phyloP scores from a whole-genome alignment of 345 rosid species.

The Corymbia maculata region DNA sequence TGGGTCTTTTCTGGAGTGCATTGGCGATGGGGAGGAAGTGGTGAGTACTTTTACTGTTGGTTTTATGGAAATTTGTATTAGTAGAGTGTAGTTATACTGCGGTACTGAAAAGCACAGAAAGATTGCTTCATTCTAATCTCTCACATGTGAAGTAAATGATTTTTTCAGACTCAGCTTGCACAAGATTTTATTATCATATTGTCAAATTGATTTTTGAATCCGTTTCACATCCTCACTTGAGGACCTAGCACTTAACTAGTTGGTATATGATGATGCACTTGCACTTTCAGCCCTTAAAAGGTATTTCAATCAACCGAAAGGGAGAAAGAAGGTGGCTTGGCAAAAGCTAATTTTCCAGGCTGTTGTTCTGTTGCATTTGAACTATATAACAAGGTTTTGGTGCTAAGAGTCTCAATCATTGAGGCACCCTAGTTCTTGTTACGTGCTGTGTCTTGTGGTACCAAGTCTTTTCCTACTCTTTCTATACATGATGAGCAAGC shows the following conservation, averaged over 20 bases:
- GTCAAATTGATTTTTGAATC: not conserved
- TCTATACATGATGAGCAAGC: not conserved
- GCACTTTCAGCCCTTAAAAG: not conserved
- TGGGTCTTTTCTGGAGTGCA: constrained; percentile 93
- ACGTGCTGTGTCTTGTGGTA: not conserved
- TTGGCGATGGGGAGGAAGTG: constrained; percentile 77
- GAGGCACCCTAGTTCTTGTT: not conserved
- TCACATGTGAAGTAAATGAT: not conserved
- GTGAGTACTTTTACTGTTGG: constrained; percentile 27
- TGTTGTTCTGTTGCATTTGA: not conserved
- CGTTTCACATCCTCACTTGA: not conserved
- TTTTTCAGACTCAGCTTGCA: not conserved
- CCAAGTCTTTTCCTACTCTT: not conserved
- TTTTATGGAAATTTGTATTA: not conserved
- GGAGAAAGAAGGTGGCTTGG: not conserved
- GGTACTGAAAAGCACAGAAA: not conserved
- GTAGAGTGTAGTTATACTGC: not conserved
- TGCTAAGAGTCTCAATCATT: not conserved
- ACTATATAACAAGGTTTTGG: not conserved
- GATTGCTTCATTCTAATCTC: not conserved
- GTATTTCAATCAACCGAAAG: not conserved
- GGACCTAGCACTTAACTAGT: not conserved
- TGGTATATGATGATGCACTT: not conserved
- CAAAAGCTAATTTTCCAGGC: not conserved
- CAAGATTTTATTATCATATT: not conserved